phyloP scores from a whole-genome alignment of 345 rosid genomes.

The Physaria fendleri region DNA sequence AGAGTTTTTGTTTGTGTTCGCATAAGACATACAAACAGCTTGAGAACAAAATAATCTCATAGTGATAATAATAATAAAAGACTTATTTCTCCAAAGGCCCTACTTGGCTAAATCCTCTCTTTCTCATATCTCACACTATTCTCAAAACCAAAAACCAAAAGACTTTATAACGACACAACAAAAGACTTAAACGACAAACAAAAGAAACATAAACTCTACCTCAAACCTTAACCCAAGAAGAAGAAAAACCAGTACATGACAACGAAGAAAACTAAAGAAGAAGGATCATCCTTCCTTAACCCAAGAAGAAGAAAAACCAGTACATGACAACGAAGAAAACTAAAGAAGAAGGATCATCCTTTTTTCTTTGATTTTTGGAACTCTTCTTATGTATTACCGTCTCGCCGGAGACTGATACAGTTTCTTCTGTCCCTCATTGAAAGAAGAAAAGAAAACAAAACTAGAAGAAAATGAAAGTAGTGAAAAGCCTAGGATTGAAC shows the following conservation, averaged over 20 bases:
- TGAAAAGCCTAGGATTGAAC: constrained; percentile 19
- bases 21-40: constrained; percentile 34
- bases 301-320: constrained; percentile 17
- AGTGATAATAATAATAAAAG: constrained; percentile 15
- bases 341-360: constrained; percentile 24
- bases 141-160: constrained; percentile 9
- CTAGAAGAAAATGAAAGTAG: constrained; percentile 6
- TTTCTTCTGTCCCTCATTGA: constrained; percentile 36
- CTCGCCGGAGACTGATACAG: constrained; percentile 75
- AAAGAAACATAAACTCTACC: too few relatives aligned
- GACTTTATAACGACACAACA: constrained; percentile 14
- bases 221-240: constrained; percentile 26
- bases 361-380: not conserved
- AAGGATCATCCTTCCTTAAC: constrained; percentile 21
- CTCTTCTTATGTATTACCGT: constrained; percentile 50
- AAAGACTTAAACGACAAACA: too few relatives aligned
- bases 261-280: constrained; percentile 25
- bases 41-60: constrained; percentile 29
- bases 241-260: constrained; percentile 32
- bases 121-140: constrained; percentile 31
- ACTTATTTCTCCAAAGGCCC: constrained; percentile 35
- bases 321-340: constrained; percentile 26
- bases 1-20: constrained; percentile 28
- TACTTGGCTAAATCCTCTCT: constrained; percentile 30
- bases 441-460: constrained; percentile 7